These are phyloP conservation scores for Colletotrichum salicis DNA, from an alignment of 2,329 filamentous ascomycete genomes.

Conservation along the genomic window DNA sequence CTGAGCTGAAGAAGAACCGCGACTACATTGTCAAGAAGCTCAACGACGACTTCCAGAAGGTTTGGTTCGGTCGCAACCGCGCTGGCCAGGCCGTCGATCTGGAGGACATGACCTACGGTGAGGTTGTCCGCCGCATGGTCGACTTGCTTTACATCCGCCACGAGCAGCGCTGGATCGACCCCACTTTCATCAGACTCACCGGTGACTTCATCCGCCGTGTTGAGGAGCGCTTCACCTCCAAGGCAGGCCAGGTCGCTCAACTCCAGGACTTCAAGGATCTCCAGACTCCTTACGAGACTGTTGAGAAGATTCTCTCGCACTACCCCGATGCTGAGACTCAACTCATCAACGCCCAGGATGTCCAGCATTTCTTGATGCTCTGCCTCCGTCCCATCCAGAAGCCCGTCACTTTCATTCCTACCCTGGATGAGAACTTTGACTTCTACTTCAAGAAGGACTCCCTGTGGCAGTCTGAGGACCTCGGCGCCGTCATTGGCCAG, in stretches of 20 bases:
- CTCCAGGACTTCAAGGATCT: slow-evolving; percentile 93
- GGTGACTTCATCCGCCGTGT: slow-evolving; percentile 97
- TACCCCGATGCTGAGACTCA: slow-evolving; percentile 91
- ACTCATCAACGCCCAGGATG: slow-evolving; percentile 97
- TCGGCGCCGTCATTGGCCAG: slow-evolving; percentile 94
- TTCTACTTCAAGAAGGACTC: slow-evolving; percentile 99
- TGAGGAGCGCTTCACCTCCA: slow-evolving; percentile 92
- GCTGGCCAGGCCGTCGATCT: slow-evolving; percentile 84
- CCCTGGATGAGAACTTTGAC: slow-evolving; percentile 97
- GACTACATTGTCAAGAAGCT: slow-evolving; percentile 95
- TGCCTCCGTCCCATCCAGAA: slow-evolving; percentile 95
- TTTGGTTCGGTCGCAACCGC: slow-evolving; percentile 92
- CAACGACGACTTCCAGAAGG: slow-evolving; percentile 96
- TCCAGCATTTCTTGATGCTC: slow-evolving; percentile 94
- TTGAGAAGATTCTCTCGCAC: slow-evolving; percentile 81
- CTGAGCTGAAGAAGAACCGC: slow-evolving; percentile 87
- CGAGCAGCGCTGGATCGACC: slow-evolving; percentile 90
- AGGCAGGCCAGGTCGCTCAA: slow-evolving; percentile 77
- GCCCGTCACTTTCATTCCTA: slow-evolving; percentile 93
- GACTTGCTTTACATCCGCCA: slow-evolving; percentile 93
- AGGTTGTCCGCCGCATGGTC: slow-evolving; percentile 87
- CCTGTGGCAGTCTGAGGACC: slow-evolving; percentile 97
- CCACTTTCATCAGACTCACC: slow-evolving; percentile 82
- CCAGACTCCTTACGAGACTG: slow-evolving; percentile 79
- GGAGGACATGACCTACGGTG: slow-evolving; percentile 95